Conservation (phyloP, 306 rosid genomes). For the Cucurbita moschata region DNA sequence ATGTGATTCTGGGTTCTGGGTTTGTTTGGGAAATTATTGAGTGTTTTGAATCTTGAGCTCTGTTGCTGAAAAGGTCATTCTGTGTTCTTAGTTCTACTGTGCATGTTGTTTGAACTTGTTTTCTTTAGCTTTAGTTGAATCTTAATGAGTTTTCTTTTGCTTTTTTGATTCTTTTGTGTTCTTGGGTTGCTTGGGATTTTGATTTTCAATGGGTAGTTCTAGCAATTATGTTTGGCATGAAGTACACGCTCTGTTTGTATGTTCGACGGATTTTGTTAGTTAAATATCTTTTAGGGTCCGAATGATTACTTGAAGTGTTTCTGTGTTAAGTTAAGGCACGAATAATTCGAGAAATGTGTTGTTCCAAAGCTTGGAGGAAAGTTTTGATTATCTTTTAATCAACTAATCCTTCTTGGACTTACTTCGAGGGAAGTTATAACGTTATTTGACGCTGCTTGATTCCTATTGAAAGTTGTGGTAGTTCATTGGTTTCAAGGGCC, state of each 20-base stretch:
- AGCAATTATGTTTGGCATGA: not conserved
- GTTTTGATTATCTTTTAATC: not conserved
- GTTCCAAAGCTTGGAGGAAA: not conserved
- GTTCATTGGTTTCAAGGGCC: not conserved
- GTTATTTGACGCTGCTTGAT: not conserved
- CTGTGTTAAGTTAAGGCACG: not conserved
- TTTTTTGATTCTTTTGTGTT: not conserved
- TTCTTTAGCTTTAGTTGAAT: not conserved
- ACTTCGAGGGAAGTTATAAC: not conserved
- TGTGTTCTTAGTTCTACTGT: not conserved
- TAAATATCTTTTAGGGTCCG: not conserved
- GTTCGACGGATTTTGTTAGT: not conserved
- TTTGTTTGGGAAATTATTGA: not conserved
- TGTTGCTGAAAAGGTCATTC: not conserved
- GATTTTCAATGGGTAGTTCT: not conserved
- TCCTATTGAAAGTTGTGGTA: not conserved
- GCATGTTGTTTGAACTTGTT: not conserved
- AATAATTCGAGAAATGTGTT: not conserved
- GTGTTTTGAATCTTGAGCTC: not conserved
- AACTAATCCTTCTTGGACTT: not conserved
- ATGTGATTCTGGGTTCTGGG: not conserved
- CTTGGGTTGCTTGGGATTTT: not conserved
- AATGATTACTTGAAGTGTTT: not conserved
- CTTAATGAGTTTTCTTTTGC: not conserved
- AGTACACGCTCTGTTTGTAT: not conserved